These are phyloP conservation scores for Grifola frondosa DNA, from an alignment of 1,284 basidiomycete species.

Conservation along the genomic window DNA sequence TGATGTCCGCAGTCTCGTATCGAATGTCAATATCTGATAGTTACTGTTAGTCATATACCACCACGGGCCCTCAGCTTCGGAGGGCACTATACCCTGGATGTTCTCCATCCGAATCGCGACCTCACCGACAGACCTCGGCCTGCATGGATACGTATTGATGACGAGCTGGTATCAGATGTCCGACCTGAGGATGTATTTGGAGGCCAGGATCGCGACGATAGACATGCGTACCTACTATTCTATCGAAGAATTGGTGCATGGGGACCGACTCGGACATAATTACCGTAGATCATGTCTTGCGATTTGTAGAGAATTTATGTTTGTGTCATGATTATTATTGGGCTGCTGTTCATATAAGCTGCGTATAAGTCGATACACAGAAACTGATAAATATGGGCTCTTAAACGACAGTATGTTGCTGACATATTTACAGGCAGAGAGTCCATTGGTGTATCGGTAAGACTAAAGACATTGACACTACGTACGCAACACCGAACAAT, in stretches of 20 bases:
- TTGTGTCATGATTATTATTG: constrained; percentile 13
- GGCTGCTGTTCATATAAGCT: constrained; percentile 13
- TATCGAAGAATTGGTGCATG: constrained; percentile 53
- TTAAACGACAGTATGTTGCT: constrained; percentile 1
- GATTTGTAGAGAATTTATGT: constrained; percentile 2
- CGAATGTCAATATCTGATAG: background rate
- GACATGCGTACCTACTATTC: constrained; percentile 88
- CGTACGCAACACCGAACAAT: constrained; percentile 19
- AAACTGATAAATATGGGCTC: constrained; percentile 1
- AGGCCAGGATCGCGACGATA: constrained; percentile 57
- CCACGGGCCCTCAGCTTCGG: constrained; percentile 87
- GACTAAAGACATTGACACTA: constrained; percentile 11
- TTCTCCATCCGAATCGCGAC: constrained; percentile 77
- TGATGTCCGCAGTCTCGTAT: background rate
- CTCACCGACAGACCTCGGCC: constrained; percentile 45
- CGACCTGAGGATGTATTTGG: constrained; percentile 78
- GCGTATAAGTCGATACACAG: too few relatives aligned
- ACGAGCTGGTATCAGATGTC: constrained; percentile 83
- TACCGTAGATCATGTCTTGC: constrained; percentile 2
- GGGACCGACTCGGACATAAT: constrained; percentile 25
- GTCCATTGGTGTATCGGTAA: constrained; percentile 12
- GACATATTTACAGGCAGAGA: constrained; percentile 17
- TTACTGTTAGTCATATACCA: constrained; percentile 79
- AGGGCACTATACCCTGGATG: constrained; percentile 95
- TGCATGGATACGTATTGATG: constrained; percentile 92